Evolutionary conservation across 805 yeast genomes (phyloP).

Genomic region (Saccharomyces jurei): DNA sequence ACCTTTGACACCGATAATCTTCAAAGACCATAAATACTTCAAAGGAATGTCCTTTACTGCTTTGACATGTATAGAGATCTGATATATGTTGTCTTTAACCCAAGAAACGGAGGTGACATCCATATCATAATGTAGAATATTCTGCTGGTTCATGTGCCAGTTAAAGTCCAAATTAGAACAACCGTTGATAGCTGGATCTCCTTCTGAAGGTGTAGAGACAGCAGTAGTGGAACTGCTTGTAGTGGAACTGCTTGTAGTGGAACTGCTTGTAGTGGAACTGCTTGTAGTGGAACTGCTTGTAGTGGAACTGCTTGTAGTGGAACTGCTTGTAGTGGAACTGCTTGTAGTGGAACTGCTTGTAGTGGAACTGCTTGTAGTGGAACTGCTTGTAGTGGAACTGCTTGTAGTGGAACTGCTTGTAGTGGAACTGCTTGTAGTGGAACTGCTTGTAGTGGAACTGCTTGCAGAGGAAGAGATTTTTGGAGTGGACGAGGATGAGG

Average conservation of each 20-base stretch:
- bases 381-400: too few species aligned
- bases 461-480: too few species aligned
- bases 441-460: too few species aligned
- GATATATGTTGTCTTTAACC: slow-evolving; percentile 8
- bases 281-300: background rate
- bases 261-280: background rate
- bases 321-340: too few species aligned
- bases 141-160: slow-evolving; percentile 3
- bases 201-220: too few species aligned
- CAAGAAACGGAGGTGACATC: slow-evolving; percentile 8
- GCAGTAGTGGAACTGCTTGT: background rate
- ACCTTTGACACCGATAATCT: slow-evolving; percentile 12
- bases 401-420: background rate
- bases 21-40: slow-evolving; percentile 10
- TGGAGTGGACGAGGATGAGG: background rate
- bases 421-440: background rate
- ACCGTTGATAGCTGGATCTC: slow-evolving; percentile 10
- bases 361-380: too few species aligned
- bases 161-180: slow-evolving; percentile 15
- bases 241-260: background rate
- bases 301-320: too few species aligned
- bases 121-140: slow-evolving; percentile 10
- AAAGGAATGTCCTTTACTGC: slow-evolving; percentile 12
- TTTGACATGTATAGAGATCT: slow-evolving; percentile 14
- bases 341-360: too few species aligned